Base-by-base conservation (phyloP, 139 green algal species). In the Chlorella sp. region DNA sequence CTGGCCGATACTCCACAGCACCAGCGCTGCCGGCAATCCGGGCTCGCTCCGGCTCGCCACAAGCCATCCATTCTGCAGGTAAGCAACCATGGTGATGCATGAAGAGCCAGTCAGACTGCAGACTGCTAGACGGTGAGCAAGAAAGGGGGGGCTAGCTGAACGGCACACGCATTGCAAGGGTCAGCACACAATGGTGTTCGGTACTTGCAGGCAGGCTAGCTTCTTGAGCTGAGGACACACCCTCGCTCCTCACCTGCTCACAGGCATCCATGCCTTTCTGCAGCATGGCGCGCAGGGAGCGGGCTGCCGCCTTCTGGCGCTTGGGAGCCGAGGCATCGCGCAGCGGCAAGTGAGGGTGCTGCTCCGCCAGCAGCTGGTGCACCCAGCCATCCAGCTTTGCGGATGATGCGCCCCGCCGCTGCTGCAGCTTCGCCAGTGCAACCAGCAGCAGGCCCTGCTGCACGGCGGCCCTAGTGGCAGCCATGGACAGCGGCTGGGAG, bases 371-470 rank as follows among this genome's bases (percentile, higher is more conserved):
- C 78, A 25, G 51, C 34, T 17, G 5, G 32, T 55, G 3, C 34
- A 68, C 32, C 51, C 34, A 51, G 4, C 11, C 23, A 6, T 38
- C 63, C 30, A 44, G 9, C 1, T 17, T 26, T 12, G 32, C 17
- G 18, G n/a, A 21, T 1, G 55, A 56, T 28, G 60, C 67, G n/a
- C 57, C 81, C 5, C 18, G 57, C 15, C 38, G 63, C 63, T 39
- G 13, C 63, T 78, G 47, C 74, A 83, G 71, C 44, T 28, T 0
- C 1, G 30, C 21, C 70, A 87, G 12, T 0, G 47, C 63, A 20
- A 79, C 23, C 65, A 85, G 80, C 41, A 76, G n/a, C 63, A 75
- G 20, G 47, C 38, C 32, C 28, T 62, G 79, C 64, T 76, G 79
- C 39, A 55, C 36, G 12, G 62, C 56, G n/a, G 32, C 20, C 11